Conservation (phyloP, 2,329 filamentous ascomycete genomes). For the Monosporascus sp. region DNA sequence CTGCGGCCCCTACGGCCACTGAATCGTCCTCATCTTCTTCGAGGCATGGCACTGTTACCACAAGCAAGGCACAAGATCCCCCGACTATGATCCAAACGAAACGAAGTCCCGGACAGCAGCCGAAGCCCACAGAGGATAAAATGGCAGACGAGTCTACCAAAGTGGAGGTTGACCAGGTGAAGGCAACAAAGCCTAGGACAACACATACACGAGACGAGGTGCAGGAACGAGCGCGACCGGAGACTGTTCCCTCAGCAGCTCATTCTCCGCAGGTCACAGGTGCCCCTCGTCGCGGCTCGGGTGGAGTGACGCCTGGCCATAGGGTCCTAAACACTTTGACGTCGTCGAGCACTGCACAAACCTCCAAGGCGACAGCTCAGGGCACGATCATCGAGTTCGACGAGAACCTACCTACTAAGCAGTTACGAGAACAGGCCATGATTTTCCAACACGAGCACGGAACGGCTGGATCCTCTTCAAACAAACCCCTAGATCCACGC, state of each 20-base stretch:
- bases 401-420: slow-evolving; percentile 23
- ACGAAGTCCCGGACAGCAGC: not conserved
- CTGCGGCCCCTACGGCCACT: not conserved
- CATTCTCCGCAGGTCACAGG: slow-evolving; percentile 25
- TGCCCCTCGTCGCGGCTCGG: slow-evolving; percentile 12
- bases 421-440: slow-evolving; percentile 15
- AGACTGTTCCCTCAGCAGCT: slow-evolving; percentile 21
- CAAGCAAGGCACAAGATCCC: not conserved
- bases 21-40: not conserved
- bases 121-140: slow-evolving; percentile 1
- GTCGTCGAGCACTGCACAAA: slow-evolving; percentile 32
- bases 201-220: slow-evolving; percentile 10
- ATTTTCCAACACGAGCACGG: slow-evolving; percentile 8
- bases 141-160: not conserved
- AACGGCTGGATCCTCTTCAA: slow-evolving; percentile 25
- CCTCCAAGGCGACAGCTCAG: slow-evolving; percentile 35
- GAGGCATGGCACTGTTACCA: not conserved
- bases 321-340: slow-evolving; percentile 23
- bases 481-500: slow-evolving; percentile 20
- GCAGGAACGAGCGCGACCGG: slow-evolving; percentile 11
- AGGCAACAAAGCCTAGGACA: slow-evolving; percentile 3
- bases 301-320: slow-evolving; percentile 23
- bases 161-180: slow-evolving; percentile 1
- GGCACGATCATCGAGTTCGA: slow-evolving; percentile 40
- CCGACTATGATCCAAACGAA: not conserved